Base-by-base conservation (phyloP, 192 early-diverging fungal genomes). In the Thoreauomyces humboldtii region DNA sequence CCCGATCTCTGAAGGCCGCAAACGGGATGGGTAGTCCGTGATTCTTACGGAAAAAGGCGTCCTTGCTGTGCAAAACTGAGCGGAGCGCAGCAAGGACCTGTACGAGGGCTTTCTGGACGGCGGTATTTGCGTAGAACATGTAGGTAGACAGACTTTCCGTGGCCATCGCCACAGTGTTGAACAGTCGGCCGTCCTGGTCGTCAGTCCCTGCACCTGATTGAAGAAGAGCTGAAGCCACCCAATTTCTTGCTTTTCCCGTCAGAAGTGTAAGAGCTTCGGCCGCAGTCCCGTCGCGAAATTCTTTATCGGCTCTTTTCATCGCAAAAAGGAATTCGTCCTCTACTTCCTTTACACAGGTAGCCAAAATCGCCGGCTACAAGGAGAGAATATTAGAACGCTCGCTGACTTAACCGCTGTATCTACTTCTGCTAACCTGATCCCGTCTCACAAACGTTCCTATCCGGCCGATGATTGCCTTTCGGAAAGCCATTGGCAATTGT, bases 81-180 rank as follows among this genome's bases (percentile, higher is more conserved):
- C 42, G 47, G 9, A 73, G 37, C 6, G 65, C 53, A 1, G 47
- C 63, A 1, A 75, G 27, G 25, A 73, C 47, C 34, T 46, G 28
- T 15, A 67, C 38, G 1, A 74, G 37, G 21, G 65, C 61, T 27
- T 31, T 54, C 50, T 75, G 74, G 5, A 75, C 27, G 36, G 63
- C 61, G 35, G 66, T 27, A 37, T 75, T 75, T 11, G 74, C 74
- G 35, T 27, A 50, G 28, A 75, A 75, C 69, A 75, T 63, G 47
- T 70, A 63, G 6, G 53, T 42, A 12, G 74, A 72, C 32, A 75
- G 19, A 17, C 62, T 61, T 4, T 35, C 0, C 1, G 61, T 47
- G 22, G 60, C 65, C 1, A 32, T 53, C 7, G 66, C 66, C 1
- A 75, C 74, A 28, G 59, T 52, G 19, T 36, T 37, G 32, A 63